phyloP scores from a whole-genome alignment of 306 rosid species.

The Prunus mongolica region DNA sequence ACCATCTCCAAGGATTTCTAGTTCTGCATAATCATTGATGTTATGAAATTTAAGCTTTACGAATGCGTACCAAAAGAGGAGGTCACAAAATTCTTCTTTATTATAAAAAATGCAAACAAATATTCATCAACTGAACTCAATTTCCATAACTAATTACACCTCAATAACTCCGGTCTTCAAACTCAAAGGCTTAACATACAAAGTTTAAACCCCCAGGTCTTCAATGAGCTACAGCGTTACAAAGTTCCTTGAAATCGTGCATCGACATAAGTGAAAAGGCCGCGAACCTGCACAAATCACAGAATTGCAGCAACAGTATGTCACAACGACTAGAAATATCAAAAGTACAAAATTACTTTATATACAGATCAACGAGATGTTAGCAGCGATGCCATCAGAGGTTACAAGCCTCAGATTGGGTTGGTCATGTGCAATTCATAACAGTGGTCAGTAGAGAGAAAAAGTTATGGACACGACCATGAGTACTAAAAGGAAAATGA shows the following conservation, averaged over 20 bases:
- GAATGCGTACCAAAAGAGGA: not conserved
- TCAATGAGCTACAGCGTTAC: not conserved
- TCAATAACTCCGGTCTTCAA: not conserved
- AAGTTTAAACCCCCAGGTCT: not conserved
- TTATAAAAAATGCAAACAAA: not conserved
- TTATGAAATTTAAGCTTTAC: not conserved
- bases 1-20: not conserved
- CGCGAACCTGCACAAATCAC: conserved; percentile 5
- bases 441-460: not conserved
- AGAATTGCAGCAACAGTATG: not conserved
- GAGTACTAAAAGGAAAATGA: not conserved
- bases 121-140: not conserved
- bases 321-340: not conserved
- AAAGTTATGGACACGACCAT: not conserved
- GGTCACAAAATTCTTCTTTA: not conserved
- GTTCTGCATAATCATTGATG: not conserved
- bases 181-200: not conserved
- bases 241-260: no score
- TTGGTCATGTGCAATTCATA: not conserved
- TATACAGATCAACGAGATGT: not conserved
- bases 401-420: not conserved
- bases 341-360: not conserved
- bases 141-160: not conserved
- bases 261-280: not conserved
- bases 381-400: not conserved